These are phyloP conservation scores for Ustilago lituana DNA, from an alignment of 1,284 basidiomycete genomes.

Conservation along the genomic window DNA sequence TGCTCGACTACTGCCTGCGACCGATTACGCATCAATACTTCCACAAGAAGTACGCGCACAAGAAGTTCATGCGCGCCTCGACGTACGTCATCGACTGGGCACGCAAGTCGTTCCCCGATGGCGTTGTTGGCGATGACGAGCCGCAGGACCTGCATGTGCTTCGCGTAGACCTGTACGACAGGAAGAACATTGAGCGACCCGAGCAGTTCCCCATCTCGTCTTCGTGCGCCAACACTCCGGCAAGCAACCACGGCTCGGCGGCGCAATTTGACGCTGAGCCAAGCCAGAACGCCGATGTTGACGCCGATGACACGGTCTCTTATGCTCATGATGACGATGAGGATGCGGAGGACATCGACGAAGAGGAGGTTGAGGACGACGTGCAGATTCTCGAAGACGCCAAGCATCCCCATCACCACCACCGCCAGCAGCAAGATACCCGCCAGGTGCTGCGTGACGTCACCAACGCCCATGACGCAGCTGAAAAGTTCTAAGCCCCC, in stretches of 20 bases:
- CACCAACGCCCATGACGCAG: conserved; percentile 40
- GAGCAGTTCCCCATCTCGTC: conserved; percentile 35
- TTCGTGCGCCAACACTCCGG: conserved; percentile 34
- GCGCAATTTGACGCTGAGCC: conserved; percentile 32
- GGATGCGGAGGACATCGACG: conserved; percentile 6
- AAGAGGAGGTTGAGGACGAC: conserved; percentile 5
- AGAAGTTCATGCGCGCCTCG: conserved; percentile 66
- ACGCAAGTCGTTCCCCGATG: conserved; percentile 57
- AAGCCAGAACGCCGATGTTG: conserved; percentile 14
- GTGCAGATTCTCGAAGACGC: conserved; percentile 11
- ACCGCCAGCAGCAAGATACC: conserved; percentile 17
- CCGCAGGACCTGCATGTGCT: conserved; percentile 53
- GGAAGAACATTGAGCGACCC: conserved; percentile 49
- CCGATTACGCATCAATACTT: conserved; percentile 60
- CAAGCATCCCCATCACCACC: not conserved
- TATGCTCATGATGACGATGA: conserved; percentile 22
- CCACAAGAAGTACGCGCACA: conserved; percentile 67
- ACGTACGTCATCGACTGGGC: conserved; percentile 65
- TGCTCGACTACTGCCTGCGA: conserved; percentile 80
- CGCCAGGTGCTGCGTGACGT: conserved; percentile 41
- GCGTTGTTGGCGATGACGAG: conserved; percentile 47
- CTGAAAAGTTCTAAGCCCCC: conserved; percentile 29
- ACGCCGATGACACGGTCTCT: conserved; percentile 24
- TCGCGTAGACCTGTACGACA: conserved; percentile 53
- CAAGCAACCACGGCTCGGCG: conserved; percentile 12